phyloP scores from a whole-genome alignment of 768 basidiomycete genomes.

The Pleurotus citrinopileatus region DNA sequence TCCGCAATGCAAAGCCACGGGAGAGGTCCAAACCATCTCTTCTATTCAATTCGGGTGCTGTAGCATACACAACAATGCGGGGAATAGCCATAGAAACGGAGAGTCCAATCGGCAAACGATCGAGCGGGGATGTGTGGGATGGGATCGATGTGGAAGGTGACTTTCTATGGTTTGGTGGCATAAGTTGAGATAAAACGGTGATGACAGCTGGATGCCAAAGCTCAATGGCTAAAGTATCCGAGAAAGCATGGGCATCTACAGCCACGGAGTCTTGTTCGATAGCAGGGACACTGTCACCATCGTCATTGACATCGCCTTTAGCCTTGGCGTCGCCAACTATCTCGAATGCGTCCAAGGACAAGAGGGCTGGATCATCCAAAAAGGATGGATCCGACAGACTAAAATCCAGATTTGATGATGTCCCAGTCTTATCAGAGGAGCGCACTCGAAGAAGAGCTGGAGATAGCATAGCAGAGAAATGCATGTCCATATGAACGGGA shows the following conservation, averaged over 20 bases:
- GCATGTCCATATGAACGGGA: constrained; percentile 42
- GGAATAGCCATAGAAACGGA: constrained; percentile 55
- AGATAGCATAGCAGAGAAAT: constrained; percentile 39
- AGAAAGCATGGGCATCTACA: constrained; percentile 43
- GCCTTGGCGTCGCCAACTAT: constrained; percentile 40
- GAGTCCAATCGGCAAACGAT: constrained; percentile 52
- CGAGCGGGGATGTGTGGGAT: constrained; percentile 26
- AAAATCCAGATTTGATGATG: constrained; percentile 18
- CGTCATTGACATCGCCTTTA: constrained; percentile 49
- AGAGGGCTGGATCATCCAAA: constrained; percentile 44
- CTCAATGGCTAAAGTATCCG: constrained; percentile 62
- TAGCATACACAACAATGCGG: constrained; percentile 64
- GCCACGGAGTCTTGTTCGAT: constrained; percentile 41
- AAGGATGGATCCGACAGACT: constrained; percentile 34
- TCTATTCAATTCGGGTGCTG: constrained; percentile 81
- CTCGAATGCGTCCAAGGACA: constrained; percentile 60
- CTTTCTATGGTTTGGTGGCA: constrained; percentile 27
- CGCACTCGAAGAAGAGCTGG: constrained; percentile 56
- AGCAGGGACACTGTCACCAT: constrained; percentile 34
- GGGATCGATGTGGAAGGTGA: constrained; percentile 9
- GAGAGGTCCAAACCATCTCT: constrained; percentile 60
- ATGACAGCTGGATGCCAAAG: constrained; percentile 65
- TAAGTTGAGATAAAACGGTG: constrained; percentile 47
- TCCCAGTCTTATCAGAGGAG: constrained; percentile 24
- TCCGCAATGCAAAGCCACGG: constrained; percentile 64